Evolutionary conservation across 208 protist species (phyloP).

Genomic region (Trypanosoma cruzi): DNA sequence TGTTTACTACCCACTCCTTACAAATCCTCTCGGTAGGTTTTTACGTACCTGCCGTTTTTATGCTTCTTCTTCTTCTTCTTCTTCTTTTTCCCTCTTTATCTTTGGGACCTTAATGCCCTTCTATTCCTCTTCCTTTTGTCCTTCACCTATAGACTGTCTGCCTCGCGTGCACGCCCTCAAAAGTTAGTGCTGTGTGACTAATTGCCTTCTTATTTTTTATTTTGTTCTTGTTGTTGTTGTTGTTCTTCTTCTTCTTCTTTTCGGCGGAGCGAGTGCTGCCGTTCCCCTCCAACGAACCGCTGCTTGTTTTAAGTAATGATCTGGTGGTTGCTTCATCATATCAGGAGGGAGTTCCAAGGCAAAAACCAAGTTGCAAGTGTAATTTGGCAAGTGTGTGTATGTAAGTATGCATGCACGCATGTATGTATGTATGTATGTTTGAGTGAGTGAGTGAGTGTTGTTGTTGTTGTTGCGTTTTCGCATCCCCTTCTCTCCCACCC

Average conservation of each 20-base stretch:
- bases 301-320: too few relatives aligned
- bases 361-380: background rate
- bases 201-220: background rate
- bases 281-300: background rate
- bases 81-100: background rate
- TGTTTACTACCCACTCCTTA: background rate
- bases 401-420: too few relatives aligned
- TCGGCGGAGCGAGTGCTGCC: background rate
- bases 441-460: too few relatives aligned
- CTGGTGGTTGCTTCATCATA: background rate
- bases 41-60: background rate
- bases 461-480: too few relatives aligned
- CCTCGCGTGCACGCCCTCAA: background rate
- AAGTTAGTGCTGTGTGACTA: background rate
- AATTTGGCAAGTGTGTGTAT: too few relatives aligned
- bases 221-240: background rate
- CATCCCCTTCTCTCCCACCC: too few relatives aligned
- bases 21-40: background rate
- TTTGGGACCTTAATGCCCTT: background rate
- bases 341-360: constrained; percentile 1
- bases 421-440: too few relatives aligned
- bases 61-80: background rate
- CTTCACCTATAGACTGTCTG: background rate
- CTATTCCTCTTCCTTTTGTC: background rate
- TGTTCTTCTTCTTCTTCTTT: background rate